Percentiles rank a stretch among this genome's conserved stretches.
phyloP scores from a whole-genome alignment of 2,329 filamentous ascomycete genomes.

The Pochonia chlamydosporia region DNA sequence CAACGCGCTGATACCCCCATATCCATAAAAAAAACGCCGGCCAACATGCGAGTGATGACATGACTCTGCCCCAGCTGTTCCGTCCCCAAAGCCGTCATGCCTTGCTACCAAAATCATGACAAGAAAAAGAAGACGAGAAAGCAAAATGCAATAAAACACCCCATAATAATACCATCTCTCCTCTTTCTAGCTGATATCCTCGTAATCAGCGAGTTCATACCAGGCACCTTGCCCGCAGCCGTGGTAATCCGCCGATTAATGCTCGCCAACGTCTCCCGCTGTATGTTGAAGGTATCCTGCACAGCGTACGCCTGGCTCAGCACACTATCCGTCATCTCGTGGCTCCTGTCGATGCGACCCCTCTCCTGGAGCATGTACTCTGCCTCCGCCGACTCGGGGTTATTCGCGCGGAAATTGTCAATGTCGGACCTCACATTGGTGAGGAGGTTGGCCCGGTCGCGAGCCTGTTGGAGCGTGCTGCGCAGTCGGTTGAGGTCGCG shows the following conservation, averaged over 20 bases:
- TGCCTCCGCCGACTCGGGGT: slow-evolving; percentile 77
- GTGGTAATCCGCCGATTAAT: slow-evolving; percentile 88
- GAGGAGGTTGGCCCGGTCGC: slow-evolving; percentile 84
- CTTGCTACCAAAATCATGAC: slow-evolving; percentile 38
- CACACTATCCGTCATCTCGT: slow-evolving; percentile 83
- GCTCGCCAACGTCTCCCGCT: slow-evolving; percentile 80
- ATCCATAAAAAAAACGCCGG: slow-evolving; percentile 24
- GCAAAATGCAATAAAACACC: slow-evolving; percentile 84
- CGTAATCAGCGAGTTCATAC: slow-evolving; percentile 84
- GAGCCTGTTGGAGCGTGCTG: slow-evolving; percentile 66
- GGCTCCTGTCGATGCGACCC: slow-evolving; percentile 76
- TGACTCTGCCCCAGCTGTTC: background rate
- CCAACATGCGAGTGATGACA: slow-evolving; percentile 12
- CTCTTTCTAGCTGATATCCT: slow-evolving; percentile 93
- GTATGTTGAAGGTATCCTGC: slow-evolving; percentile 81
- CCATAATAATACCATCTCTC: slow-evolving; percentile 90
- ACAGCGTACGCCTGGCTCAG: slow-evolving; percentile 95
- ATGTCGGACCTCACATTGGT: slow-evolving; percentile 90
- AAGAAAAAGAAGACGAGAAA: slow-evolving; percentile 83
- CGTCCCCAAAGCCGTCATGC: too few species aligned
- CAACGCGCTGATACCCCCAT: slow-evolving; percentile 27
- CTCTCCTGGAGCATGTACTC: slow-evolving; percentile 98
- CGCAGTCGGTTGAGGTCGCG: slow-evolving; percentile 75
- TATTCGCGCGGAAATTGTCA: slow-evolving; percentile 75
- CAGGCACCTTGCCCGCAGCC: slow-evolving; percentile 86